These are phyloP conservation scores for Aspergillus fumigatus DNA, from an alignment of 2,329 filamentous ascomycete species.

Conservation along the genomic window DNA sequence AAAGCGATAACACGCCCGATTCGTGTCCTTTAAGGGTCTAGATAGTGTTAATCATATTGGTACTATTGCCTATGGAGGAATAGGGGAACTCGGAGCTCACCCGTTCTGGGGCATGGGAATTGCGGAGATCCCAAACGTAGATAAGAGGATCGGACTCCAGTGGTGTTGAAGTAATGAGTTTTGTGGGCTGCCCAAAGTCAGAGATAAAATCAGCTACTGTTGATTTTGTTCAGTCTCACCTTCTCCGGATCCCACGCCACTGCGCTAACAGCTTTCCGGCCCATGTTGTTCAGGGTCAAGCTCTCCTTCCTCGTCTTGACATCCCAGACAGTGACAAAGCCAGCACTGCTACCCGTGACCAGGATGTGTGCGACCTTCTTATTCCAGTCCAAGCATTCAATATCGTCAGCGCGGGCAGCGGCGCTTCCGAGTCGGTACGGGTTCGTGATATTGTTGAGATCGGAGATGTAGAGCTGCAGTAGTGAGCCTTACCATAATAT, in stretches of 20 bases:
- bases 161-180: constrained; percentile 86
- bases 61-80: not conserved
- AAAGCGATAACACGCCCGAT: constrained; percentile 85
- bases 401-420: constrained; percentile 85
- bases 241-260: constrained; percentile 97
- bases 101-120: constrained; percentile 86
- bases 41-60: constrained; percentile 12
- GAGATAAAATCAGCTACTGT: constrained; percentile 3
- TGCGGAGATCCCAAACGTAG: constrained; percentile 88
- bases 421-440: constrained; percentile 85
- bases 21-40: constrained; percentile 86
- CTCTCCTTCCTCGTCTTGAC: constrained; percentile 97
- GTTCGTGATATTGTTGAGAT: constrained; percentile 82
- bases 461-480: constrained; percentile 75
- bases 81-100: constrained; percentile 24
- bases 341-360: constrained; percentile 85
- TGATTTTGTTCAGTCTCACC: constrained; percentile 33
- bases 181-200: constrained; percentile 59
- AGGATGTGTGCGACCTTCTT: constrained; percentile 95
- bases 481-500: constrained; percentile 6
- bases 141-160: constrained; percentile 86
- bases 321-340: constrained; percentile 98
- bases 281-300: constrained; percentile 82
- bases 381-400: constrained; percentile 97
- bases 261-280: constrained; percentile 87